Percentiles rank a stretch among this genome's conserved stretches.
phyloP scores from a whole-genome alignment of 192 early-diverging fungal species.

The Chytriomyces sp. region DNA sequence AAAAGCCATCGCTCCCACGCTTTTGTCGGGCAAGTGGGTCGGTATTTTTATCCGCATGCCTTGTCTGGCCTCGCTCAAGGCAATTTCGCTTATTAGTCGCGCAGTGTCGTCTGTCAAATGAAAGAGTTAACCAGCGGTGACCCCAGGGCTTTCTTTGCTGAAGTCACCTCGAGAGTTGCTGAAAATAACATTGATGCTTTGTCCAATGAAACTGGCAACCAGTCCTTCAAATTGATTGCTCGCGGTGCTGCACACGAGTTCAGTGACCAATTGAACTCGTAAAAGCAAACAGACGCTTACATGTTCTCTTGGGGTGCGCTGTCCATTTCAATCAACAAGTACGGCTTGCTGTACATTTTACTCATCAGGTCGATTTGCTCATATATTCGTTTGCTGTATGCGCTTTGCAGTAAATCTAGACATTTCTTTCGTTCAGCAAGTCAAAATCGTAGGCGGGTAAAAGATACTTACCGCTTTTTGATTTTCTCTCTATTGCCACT shows the following conservation, averaged over 20 bases:
- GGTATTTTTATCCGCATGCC: constrained; percentile 39
- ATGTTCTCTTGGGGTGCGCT: constrained; percentile 1
- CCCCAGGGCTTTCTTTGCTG: not conserved
- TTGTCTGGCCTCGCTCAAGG: constrained; percentile 32
- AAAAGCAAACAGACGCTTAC: not conserved
- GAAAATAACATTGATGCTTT: constrained; percentile 28
- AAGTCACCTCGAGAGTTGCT: constrained; percentile 41
- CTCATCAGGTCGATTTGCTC: constrained; percentile 28
- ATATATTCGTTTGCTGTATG: constrained; percentile 31
- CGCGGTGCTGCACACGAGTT: not conserved
- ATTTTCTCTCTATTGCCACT: constrained; percentile 37
- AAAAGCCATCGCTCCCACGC: constrained; percentile 24
- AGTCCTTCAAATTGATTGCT: constrained; percentile 43
- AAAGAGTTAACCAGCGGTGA: not conserved
- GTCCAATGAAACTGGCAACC: constrained; percentile 9
- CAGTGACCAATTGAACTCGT: not conserved
- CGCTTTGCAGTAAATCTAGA: constrained; percentile 29
- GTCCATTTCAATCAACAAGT: constrained; percentile 32
- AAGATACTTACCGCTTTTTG: constrained; percentile 23
- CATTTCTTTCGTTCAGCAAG: not conserved
- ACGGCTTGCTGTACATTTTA: constrained; percentile 10
- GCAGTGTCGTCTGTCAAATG: constrained; percentile 34
- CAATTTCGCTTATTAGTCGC: constrained; percentile 27
- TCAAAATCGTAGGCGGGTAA: not conserved
- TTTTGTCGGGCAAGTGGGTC: constrained; percentile 36